These are phyloP conservation scores for Fomitopsis schrenkii DNA, from an alignment of 1,284 basidiomycete species.

Conservation along the genomic window DNA sequence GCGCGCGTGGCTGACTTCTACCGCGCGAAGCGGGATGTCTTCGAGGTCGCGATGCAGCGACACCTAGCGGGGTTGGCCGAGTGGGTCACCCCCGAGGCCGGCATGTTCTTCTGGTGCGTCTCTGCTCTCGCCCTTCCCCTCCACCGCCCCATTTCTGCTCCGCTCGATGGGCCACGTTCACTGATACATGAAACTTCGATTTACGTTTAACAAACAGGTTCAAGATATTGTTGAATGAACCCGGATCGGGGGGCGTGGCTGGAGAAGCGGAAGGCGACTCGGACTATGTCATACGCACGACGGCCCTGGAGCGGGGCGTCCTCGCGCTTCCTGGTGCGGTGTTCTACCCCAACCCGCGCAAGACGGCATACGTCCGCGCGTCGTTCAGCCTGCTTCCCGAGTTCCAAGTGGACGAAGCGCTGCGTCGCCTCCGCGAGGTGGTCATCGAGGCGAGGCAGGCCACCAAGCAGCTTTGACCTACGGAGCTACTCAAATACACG, in stretches of 20 bases:
- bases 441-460: conserved; percentile 11
- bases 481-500: not conserved
- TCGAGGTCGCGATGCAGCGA: conserved; percentile 72
- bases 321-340: conserved; percentile 83
- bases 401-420: conserved; percentile 71
- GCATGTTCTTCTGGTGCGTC: conserved; percentile 86
- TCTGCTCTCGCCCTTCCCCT: conserved; percentile 10
- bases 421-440: conserved; percentile 62
- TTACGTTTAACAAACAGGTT: conserved; percentile 43
- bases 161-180: not conserved
- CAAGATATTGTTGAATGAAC: conserved; percentile 47
- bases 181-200: conserved; percentile 7
- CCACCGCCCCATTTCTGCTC: conserved; percentile 7
- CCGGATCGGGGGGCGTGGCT: not conserved
- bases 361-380: conserved; percentile 73
- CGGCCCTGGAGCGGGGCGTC: conserved; percentile 79
- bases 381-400: conserved; percentile 76
- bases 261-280: conserved; percentile 61
- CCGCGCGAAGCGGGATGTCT: conserved; percentile 71
- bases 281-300: conserved; percentile 70
- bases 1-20: conserved; percentile 77
- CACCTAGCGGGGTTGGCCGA: conserved; percentile 76
- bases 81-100: conserved; percentile 85
- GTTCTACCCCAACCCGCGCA: conserved; percentile 70
- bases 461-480: not conserved